Percentiles rank a stretch among this genome's conserved stretches.
Conservation (phyloP, 2,329 filamentous ascomycete genomes). For the Aspergillus viridinutans region DNA sequence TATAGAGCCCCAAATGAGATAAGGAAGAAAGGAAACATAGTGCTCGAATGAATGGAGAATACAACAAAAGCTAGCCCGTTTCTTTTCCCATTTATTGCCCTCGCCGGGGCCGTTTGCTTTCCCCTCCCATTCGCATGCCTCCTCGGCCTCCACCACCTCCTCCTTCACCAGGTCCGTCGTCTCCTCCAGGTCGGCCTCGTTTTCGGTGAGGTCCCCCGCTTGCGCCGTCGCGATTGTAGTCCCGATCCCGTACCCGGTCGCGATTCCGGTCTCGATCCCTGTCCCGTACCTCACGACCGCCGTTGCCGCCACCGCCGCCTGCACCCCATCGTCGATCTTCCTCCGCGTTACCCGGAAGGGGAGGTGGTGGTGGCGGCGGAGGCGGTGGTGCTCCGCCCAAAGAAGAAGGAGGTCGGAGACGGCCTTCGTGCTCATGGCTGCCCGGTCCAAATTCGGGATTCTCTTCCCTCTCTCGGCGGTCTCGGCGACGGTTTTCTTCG, state of each 20-base stretch:
- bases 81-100: slow-evolving; percentile 25
- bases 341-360: slow-evolving; percentile 20
- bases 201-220: slow-evolving; percentile 31
- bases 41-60: slow-evolving; percentile 6
- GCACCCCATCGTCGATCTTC: slow-evolving; percentile 33
- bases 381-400: slow-evolving; percentile 27
- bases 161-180: slow-evolving; percentile 26
- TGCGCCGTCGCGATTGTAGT: slow-evolving; percentile 26
- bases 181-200: slow-evolving; percentile 34
- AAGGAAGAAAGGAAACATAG: slow-evolving; percentile 10
- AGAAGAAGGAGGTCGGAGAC: slow-evolving; percentile 31
- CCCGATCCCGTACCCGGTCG: slow-evolving; percentile 32
- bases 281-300: slow-evolving; percentile 34
- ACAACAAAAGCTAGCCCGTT: slow-evolving; percentile 4
- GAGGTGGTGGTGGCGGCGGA: slow-evolving; percentile 28
- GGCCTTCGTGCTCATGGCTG: slow-evolving; percentile 30
- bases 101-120: slow-evolving; percentile 40
- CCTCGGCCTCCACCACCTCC: slow-evolving; percentile 22
- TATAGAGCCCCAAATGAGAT: slow-evolving; percentile 7
- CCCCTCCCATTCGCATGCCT: slow-evolving; percentile 37
- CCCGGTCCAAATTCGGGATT: slow-evolving; percentile 17
- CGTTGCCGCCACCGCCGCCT: neutral
- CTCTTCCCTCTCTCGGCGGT: slow-evolving; percentile 35
- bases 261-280: slow-evolving; percentile 34
- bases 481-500: slow-evolving; percentile 33